phyloP scores from a whole-genome alignment of 306 rosid species.

The Rubus idaeus region DNA sequence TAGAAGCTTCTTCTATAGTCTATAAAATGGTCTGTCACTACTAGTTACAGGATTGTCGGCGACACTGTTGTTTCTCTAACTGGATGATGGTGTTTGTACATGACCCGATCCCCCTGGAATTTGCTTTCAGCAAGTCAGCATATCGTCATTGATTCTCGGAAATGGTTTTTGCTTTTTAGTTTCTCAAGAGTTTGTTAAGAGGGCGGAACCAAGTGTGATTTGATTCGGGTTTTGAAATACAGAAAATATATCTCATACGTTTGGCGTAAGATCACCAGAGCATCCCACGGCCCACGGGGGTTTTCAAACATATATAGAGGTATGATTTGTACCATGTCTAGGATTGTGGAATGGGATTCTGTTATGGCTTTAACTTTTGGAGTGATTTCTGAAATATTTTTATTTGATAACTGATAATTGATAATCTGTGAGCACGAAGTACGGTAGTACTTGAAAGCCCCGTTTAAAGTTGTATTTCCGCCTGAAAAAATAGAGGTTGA shows the following conservation, averaged over 20 bases:
- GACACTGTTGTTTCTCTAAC: slow-evolving; percentile 24
- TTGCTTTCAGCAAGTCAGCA: slow-evolving; percentile 32
- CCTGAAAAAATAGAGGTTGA: background rate
- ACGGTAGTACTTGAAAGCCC: background rate
- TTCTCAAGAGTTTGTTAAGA: slow-evolving; percentile 26
- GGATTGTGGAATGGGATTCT: slow-evolving; percentile 4
- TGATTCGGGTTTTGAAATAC: slow-evolving; percentile 39
- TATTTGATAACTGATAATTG: background rate
- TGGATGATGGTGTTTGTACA: slow-evolving; percentile 49
- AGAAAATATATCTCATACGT: slow-evolving; percentile 22
- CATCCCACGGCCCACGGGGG: slow-evolving; percentile 18
- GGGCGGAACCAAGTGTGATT: slow-evolving; percentile 26
- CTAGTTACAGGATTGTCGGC: slow-evolving; percentile 22
- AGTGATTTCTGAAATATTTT: background rate
- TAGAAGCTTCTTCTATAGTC: slow-evolving; percentile 24
- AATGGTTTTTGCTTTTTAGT: slow-evolving; percentile 27
- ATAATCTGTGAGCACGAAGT: background rate
- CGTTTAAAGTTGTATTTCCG: background rate
- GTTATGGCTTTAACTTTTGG: slow-evolving; percentile 5
- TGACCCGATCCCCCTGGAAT: slow-evolving; percentile 42
- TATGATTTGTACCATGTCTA: background rate
- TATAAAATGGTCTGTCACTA: slow-evolving; percentile 23
- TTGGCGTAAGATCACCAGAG: background rate
- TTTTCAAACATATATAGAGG: slow-evolving; percentile 26
- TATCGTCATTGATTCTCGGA: slow-evolving; percentile 38